A percentile compares a stretch with the other conserved stretches of the same genome.
These are phyloP conservation scores for Rhynchosporium secalis DNA, from an alignment of 2,329 filamentous ascomycete species.

Conservation along the genomic window DNA sequence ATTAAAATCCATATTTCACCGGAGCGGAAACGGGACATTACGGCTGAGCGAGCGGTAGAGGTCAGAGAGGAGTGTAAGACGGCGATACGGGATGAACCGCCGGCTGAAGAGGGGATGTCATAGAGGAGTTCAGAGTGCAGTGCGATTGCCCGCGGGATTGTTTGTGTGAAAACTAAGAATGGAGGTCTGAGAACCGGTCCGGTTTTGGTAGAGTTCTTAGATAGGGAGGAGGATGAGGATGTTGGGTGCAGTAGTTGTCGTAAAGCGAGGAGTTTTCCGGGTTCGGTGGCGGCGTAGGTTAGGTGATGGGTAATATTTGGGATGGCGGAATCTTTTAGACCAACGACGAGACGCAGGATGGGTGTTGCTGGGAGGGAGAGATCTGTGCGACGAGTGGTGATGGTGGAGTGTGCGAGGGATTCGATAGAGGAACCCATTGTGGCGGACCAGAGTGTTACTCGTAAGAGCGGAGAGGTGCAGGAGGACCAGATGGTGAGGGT, in stretches of 20 bases:
- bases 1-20: slow-evolving; percentile 97
- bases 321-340: slow-evolving; percentile 91
- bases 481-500: slow-evolving; percentile 82
- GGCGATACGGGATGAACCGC: slow-evolving; percentile 80
- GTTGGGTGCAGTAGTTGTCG: slow-evolving; percentile 84
- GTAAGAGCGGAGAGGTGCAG: slow-evolving; percentile 68
- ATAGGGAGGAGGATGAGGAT: slow-evolving; percentile 47
- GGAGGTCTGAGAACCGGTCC: slow-evolving; percentile 66
- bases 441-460: slow-evolving; percentile 87
- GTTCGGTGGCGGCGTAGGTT: slow-evolving; percentile 87
- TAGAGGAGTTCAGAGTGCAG: slow-evolving; percentile 89
- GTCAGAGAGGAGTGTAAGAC: slow-evolving; percentile 87
- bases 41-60: slow-evolving; percentile 69
- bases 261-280: slow-evolving; percentile 88
- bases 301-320: slow-evolving; percentile 89
- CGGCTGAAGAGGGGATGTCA: slow-evolving; percentile 87
- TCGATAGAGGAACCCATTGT: slow-evolving; percentile 97
- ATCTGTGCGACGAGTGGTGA: slow-evolving; percentile 53
- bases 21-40: slow-evolving; percentile 87
- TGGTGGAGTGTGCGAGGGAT: slow-evolving; percentile 68
- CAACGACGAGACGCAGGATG: slow-evolving; percentile 86
- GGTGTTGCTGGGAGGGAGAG: slow-evolving; percentile 42
- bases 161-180: slow-evolving; percentile 95
- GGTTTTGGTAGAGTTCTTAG: neutral
- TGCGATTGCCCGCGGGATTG: slow-evolving; percentile 84